Base-by-base conservation (phyloP, 192 early-diverging fungal genomes). In the Nowakowskiella sp. region DNA sequence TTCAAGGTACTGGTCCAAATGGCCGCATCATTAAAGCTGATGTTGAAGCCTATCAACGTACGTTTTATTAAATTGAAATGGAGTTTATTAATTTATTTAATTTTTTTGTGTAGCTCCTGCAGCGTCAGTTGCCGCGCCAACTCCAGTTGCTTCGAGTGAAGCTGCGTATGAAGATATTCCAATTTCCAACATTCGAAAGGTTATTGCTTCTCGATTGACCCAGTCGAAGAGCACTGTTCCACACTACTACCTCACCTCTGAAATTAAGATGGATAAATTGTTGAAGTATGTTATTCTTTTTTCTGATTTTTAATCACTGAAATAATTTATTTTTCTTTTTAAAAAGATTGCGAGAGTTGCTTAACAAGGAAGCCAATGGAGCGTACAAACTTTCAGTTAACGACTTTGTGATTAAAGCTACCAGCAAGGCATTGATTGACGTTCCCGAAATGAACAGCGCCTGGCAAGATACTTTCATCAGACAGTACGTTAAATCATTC, bases 381-480 rank as follows among this genome's bases (percentile, higher is more conserved):
- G 83, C 87, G 54, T 94, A 85, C 85, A 98, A 98, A 78, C 73
- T 98, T 27, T 96, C 92, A 23, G 86, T 98, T 62, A 98, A 98
- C 65, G 95, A 98, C 71, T 96, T 98, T 67, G 80, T 98, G 26
- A 84, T 98, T 78, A 98, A 98, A 83, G 91, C 95, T 0, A 81
- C 89, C 16, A 84, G 83, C 51, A 77, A 89, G 43, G 86, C 93
- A 8, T 77, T 98, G 34, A 81, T 83, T 65, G 87, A 86, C 52
- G 89, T 96, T 4, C 95, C 95, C 22, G 91, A 89, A 45, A 91
- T 89, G 53, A 98, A 98, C 85, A 83, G 77, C 55, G 73, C 87
- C 9, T 92, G 88, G 88, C 82, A 86, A 60, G 83, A 72, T 33
- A 85, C 86, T 43, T 90, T 86, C 60, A 92, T 98, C 68, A 79